A percentile compares a stretch with the other conserved stretches of the same genome.
Evolutionary conservation across 108 stramenopile species (phyloP).

Genomic region (Nitzschia putrida): DNA sequence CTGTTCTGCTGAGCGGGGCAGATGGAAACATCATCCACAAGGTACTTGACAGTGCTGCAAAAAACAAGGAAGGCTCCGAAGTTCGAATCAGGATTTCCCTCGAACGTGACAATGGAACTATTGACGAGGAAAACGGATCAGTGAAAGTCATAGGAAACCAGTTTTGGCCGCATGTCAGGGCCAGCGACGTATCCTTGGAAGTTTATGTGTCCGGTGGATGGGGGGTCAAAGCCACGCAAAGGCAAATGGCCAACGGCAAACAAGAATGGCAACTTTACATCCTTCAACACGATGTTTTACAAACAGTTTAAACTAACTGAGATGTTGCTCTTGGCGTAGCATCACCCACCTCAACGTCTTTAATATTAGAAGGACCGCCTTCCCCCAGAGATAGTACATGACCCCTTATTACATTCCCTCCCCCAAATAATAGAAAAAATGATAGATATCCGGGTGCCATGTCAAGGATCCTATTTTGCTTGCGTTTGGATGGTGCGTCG

Average conservation of each 20-base stretch:
- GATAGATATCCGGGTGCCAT: too few species aligned
- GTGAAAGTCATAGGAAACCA: constrained; percentile 1
- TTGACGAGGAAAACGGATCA: not conserved
- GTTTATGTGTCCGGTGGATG: constrained; percentile 60
- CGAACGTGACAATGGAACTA: constrained; percentile 1
- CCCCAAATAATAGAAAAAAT: too few species aligned
- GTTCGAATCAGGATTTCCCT: constrained; percentile 29
- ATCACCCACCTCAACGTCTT: too few species aligned
- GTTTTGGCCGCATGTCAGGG: constrained; percentile 53
- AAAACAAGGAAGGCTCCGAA: constrained; percentile 6
- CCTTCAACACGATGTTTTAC: constrained; percentile 28
- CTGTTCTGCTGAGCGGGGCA: constrained; percentile 61
- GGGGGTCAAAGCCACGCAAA: constrained; percentile 62
- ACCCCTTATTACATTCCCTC: too few species aligned
- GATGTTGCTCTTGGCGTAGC: too few species aligned
- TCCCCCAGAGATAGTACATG: too few species aligned
- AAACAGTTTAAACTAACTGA: too few species aligned
- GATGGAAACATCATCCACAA: constrained; percentile 59
- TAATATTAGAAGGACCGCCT: too few species aligned
- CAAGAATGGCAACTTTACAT: constrained; percentile 68
- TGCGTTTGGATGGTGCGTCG: too few species aligned
- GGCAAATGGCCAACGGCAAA: not conserved
- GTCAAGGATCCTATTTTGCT: too few species aligned
- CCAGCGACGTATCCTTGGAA: constrained; percentile 36
- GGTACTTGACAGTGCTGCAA: constrained; percentile 13